Percentiles rank a stretch among this genome's conserved stretches.
Evolutionary conservation across 768 basidiomycete genomes (phyloP).

Genomic region (Termitomyces sp.): DNA sequence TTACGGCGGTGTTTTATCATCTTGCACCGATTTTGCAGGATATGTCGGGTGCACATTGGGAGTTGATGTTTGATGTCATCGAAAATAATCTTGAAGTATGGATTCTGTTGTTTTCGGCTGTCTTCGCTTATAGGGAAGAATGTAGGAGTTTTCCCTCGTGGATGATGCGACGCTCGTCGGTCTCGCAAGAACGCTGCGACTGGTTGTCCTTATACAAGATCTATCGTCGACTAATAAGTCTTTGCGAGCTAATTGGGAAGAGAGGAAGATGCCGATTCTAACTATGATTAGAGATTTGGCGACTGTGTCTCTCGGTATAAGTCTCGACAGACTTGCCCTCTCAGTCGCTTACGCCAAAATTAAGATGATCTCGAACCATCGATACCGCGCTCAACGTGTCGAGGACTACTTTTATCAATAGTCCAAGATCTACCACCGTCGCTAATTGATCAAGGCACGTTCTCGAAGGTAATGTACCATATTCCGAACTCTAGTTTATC

Average conservation of each 20-base stretch:
- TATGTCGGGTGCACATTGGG: slow-evolving; percentile 87
- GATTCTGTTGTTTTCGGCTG: neutral
- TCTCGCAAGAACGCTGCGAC: slow-evolving; percentile 62
- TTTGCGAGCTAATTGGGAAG: slow-evolving; percentile 65
- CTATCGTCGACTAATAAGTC: slow-evolving; percentile 67
- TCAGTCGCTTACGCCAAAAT: neutral
- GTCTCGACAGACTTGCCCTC: neutral
- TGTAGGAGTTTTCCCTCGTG: slow-evolving; percentile 53
- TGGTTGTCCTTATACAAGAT: slow-evolving; percentile 67
- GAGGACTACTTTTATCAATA: slow-evolving; percentile 63
- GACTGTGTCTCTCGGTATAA: slow-evolving; percentile 42
- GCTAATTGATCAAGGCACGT: slow-evolving; percentile 55
- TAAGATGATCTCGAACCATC: slow-evolving; percentile 30
- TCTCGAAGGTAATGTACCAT: slow-evolving; percentile 47
- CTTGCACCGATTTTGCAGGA: slow-evolving; percentile 87
- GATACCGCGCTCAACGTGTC: slow-evolving; percentile 59
- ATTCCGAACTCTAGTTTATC: neutral
- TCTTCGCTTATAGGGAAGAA: neutral
- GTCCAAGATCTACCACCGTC: slow-evolving; percentile 60
- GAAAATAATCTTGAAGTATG: slow-evolving; percentile 86
- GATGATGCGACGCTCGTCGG: slow-evolving; percentile 55
- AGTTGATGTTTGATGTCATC: slow-evolving; percentile 82
- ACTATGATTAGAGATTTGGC: slow-evolving; percentile 59
- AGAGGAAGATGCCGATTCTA: slow-evolving; percentile 46
- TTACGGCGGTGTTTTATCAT: slow-evolving; percentile 68